Evolutionary conservation across 441 rosid genomes (phyloP).

Genomic region (Erodium texanum): DNA sequence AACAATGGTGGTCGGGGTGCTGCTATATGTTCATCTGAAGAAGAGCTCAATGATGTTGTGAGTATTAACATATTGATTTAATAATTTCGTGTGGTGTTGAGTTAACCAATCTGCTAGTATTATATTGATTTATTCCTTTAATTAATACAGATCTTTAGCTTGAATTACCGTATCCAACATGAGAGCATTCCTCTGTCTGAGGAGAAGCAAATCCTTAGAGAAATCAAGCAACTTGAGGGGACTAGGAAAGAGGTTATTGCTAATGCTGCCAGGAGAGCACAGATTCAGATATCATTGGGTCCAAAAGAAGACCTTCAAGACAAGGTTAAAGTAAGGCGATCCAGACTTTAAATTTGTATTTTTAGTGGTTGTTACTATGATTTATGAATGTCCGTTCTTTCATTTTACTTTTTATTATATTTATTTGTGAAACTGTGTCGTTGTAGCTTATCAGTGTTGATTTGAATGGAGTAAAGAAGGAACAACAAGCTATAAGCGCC

Average conservation of each 20-base stretch:
- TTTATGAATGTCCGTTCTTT: too few relatives aligned
- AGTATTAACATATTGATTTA: slow-evolving; percentile 21
- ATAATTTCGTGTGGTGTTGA: not conserved
- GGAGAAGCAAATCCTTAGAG: slow-evolving; percentile 89
- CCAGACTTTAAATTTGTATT: not conserved
- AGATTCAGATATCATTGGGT: slow-evolving; percentile 84
- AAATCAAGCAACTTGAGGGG: slow-evolving; percentile 83
- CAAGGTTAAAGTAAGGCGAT: slow-evolving; percentile 78
- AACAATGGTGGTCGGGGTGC: slow-evolving; percentile 41
- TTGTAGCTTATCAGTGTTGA: slow-evolving; percentile 61
- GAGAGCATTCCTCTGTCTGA: slow-evolving; percentile 80
- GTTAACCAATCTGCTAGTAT: not conserved
- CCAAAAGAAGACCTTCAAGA: slow-evolving; percentile 77
- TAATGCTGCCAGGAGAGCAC: slow-evolving; percentile 64
- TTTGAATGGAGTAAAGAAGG: slow-evolving; percentile 65
- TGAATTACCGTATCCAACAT: slow-evolving; percentile 77
- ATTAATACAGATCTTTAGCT: slow-evolving; percentile 61
- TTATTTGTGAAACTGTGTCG: slow-evolving; percentile 1
- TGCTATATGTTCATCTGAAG: slow-evolving; percentile 77
- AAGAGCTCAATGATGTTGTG: slow-evolving; percentile 78
- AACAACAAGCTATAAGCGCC: slow-evolving; percentile 41
- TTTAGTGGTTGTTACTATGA: too few relatives aligned
- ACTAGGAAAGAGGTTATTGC: slow-evolving; percentile 88
- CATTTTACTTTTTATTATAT: not conserved
- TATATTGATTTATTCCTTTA: not conserved